A percentile compares a stretch with the other conserved stretches of the same genome.
These are phyloP conservation scores for Pseudogymnoascus sp. DNA, from an alignment of 2,329 filamentous ascomycete genomes.

Conservation along the genomic window DNA sequence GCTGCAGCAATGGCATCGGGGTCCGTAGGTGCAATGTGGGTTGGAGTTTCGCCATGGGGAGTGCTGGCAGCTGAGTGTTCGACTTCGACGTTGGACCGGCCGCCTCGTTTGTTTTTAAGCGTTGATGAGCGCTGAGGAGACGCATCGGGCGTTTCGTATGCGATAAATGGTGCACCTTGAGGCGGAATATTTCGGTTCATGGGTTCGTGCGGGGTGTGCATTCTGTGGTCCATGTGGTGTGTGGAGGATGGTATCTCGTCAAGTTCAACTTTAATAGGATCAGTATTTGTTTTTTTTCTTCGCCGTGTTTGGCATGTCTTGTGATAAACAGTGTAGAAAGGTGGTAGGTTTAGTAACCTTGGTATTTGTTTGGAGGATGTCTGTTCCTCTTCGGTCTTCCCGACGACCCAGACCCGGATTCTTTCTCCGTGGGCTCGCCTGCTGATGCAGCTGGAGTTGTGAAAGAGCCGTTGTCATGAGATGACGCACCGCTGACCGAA, in stretches of 20 bases:
- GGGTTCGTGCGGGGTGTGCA: neutral
- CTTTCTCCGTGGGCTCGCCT: neutral
- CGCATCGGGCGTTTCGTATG: neutral
- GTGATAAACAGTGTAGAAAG: neutral
- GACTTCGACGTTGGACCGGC: neutral
- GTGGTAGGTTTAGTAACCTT: conserved; percentile 3
- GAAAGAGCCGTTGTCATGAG: neutral
- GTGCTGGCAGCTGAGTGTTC: neutral
- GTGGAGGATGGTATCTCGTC: neutral
- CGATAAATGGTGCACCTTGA: conserved; percentile 1
- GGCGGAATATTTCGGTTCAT: neutral
- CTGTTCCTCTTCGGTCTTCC: conserved; percentile 5
- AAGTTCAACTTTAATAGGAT: neutral
- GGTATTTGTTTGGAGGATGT: conserved; percentile 4
- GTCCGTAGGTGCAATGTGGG: neutral
- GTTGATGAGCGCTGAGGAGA: neutral
- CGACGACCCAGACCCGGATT: neutral
- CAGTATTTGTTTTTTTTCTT: neutral
- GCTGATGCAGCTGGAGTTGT: neutral
- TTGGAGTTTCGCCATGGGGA: neutral
- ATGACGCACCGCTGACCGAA: conserved; percentile 1
- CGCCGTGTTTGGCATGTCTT: neutral
- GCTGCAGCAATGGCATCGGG: neutral
- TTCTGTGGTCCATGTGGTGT: neutral
- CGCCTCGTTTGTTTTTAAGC: neutral